phyloP scores from a whole-genome alignment of 148 eudicot genomes.

The Mesembryanthemum crystallinum region DNA sequence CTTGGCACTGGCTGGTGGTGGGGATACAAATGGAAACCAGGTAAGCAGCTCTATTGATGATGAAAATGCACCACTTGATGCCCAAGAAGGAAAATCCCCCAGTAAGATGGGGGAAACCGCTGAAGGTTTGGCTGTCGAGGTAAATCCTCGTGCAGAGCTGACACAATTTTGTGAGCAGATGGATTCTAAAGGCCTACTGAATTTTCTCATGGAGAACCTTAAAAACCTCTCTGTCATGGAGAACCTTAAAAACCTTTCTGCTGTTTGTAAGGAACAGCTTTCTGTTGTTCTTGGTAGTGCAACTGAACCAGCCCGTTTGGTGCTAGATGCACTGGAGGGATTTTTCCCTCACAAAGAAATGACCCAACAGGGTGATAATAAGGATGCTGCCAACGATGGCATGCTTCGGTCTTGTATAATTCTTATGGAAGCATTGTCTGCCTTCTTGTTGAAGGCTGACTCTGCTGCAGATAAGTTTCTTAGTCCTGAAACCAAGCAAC shows the following conservation, averaged over 20 bases:
- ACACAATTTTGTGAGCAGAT: constrained; percentile 57
- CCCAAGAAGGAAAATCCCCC: constrained; percentile 37
- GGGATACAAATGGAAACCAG: constrained; percentile 36
- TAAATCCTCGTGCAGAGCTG: constrained; percentile 52
- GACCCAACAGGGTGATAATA: constrained; percentile 23
- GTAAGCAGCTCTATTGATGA: constrained; percentile 51
- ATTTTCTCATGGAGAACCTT: constrained; percentile 43
- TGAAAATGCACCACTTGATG: constrained; percentile 38
- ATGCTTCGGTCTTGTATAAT: constrained; percentile 47
- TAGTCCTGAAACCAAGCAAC: constrained; percentile 57
- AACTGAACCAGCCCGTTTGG: constrained; percentile 50
- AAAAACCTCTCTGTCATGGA: constrained; percentile 36
- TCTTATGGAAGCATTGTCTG: constrained; percentile 61
- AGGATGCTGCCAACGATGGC: constrained; percentile 48
- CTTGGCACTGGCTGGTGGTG: constrained; percentile 20
- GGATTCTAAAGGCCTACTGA: constrained; percentile 63
- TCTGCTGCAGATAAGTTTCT: constrained; percentile 35
- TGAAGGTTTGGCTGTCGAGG: constrained; percentile 43
- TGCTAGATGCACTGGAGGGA: constrained; percentile 58
- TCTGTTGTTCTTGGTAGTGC: constrained; percentile 53
- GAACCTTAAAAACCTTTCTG: constrained; percentile 39
- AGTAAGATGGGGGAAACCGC: constrained; percentile 33
- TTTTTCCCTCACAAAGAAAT: constrained; percentile 47
- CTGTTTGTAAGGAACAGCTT: constrained; percentile 39
- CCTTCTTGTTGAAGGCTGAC: constrained; percentile 57